These are phyloP conservation scores for Kuraishia hungarica DNA, from an alignment of 805 yeast genomes.

Conservation along the genomic window DNA sequence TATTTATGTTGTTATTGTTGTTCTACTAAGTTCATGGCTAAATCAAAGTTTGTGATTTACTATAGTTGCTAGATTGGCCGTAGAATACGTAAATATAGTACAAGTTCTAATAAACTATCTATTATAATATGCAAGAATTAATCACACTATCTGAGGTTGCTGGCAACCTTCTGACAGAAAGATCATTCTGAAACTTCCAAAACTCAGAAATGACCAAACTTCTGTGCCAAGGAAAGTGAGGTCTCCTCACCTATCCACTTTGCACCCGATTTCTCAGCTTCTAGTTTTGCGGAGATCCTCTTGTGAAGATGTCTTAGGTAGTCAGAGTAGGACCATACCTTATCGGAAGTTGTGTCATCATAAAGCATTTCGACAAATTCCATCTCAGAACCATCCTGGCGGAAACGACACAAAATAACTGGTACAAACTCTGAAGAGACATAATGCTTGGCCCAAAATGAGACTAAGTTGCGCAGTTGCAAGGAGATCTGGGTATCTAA, in stretches of 20 bases:
- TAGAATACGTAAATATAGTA: not conserved
- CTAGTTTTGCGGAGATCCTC: slow-evolving; percentile 43
- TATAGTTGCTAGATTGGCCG: too few relatives aligned
- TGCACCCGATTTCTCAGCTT: not conserved
- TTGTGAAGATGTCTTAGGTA: slow-evolving; percentile 64
- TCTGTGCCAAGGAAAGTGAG: not conserved
- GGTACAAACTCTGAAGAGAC: slow-evolving; percentile 32
- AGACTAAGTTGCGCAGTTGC: slow-evolving; percentile 58
- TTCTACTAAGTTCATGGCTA: not conserved
- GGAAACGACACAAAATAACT: slow-evolving; percentile 55
- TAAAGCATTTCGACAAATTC: slow-evolving; percentile 53
- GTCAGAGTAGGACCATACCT: slow-evolving; percentile 52
- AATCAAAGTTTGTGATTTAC: not conserved
- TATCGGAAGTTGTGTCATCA: slow-evolving; percentile 61
- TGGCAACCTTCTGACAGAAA: not conserved
- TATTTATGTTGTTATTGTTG: not conserved
- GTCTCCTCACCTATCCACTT: not conserved
- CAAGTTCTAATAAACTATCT: not conserved
- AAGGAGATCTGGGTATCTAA: slow-evolving; percentile 59
- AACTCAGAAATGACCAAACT: slow-evolving; percentile 1
- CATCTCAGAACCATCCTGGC: slow-evolving; percentile 49
- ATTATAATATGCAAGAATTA: not conserved
- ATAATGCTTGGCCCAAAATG: slow-evolving; percentile 37
- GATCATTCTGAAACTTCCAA: not conserved
- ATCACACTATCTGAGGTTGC: not conserved